phyloP scores from a whole-genome alignment of 176 grass and related monocot species.

The Carex myosuroides region DNA sequence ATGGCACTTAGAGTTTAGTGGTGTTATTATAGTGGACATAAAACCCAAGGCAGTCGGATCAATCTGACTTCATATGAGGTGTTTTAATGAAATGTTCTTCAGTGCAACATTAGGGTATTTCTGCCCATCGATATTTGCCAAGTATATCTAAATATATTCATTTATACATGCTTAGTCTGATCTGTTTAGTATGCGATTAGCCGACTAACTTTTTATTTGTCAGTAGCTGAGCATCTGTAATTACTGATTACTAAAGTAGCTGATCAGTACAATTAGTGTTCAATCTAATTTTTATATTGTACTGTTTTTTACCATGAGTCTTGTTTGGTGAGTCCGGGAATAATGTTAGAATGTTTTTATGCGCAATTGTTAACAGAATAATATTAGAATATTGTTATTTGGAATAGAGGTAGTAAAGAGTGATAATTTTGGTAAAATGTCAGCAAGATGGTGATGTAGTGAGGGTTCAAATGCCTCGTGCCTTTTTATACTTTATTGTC shows the following conservation, averaged over 20 bases:
- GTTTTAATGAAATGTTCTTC: constrained; percentile 9
- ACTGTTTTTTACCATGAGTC: neutral
- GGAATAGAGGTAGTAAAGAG: too few species aligned
- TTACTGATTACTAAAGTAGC: neutral
- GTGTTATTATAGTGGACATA: neutral
- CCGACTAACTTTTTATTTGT: neutral
- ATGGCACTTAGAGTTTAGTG: constrained; percentile 28
- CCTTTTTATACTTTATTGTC: too few species aligned
- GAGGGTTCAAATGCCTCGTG: too few species aligned
- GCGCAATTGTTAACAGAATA: neutral
- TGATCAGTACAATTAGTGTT: neutral
- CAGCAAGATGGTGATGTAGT: too few species aligned
- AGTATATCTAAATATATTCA: constrained; percentile 11
- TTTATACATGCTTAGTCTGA: neutral
- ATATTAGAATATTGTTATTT: too few species aligned
- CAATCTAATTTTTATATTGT: neutral
- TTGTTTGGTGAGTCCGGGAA: neutral
- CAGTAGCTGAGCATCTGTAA: neutral
- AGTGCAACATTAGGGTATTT: neutral
- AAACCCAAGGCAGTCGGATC: neutral
- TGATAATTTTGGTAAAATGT: too few species aligned
- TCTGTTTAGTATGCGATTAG: neutral
- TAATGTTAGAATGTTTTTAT: neutral
- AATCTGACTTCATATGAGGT: constrained; percentile 13
- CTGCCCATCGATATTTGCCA: neutral